A percentile compares a stretch with the other conserved stretches of the same genome.
These are phyloP conservation scores for Paralagenidium karlingii DNA, from an alignment of 352 stramenopile genomes.

Conservation along the genomic window DNA sequence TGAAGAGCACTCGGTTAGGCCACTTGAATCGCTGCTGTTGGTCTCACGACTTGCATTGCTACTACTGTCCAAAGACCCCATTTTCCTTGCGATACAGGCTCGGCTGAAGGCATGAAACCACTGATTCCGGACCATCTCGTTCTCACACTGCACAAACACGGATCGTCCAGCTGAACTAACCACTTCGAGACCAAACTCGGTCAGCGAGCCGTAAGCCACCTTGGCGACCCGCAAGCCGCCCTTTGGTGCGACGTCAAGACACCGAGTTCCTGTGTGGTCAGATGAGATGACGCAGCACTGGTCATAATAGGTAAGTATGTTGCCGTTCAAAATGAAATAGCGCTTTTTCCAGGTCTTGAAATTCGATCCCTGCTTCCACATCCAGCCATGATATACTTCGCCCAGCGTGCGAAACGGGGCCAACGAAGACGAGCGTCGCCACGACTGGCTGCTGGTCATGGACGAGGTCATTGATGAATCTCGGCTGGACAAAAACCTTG, in stretches of 20 bases:
- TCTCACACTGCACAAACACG: constrained; percentile 40
- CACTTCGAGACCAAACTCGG: constrained; percentile 38
- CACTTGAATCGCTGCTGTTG: not conserved
- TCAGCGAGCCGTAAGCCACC: constrained; percentile 27
- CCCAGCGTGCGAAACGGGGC: too few relatives aligned
- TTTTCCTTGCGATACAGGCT: constrained; percentile 20
- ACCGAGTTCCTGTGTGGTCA: constrained; percentile 36
- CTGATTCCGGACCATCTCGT: constrained; percentile 23
- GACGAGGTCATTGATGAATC: too few relatives aligned
- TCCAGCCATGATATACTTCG: constrained; percentile 54
- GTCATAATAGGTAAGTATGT: constrained; percentile 54
- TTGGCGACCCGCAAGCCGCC: constrained; percentile 36
- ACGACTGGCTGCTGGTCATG: too few relatives aligned
- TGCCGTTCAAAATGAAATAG: constrained; percentile 58
- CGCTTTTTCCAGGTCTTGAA: constrained; percentile 78
- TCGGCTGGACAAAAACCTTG: too few relatives aligned
- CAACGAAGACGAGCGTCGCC: too few relatives aligned
- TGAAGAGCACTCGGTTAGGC: constrained; percentile 7
- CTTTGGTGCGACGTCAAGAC: constrained; percentile 36
- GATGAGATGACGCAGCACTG: constrained; percentile 54
- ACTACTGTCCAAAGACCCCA: constrained; percentile 21
- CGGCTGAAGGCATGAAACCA: constrained; percentile 38
- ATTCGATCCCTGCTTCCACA: constrained; percentile 59
- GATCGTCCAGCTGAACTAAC: constrained; percentile 47
- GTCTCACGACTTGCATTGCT: not conserved